Conservation (phyloP, 345 rosid species). For the Sisymbrium altissimum region DNA sequence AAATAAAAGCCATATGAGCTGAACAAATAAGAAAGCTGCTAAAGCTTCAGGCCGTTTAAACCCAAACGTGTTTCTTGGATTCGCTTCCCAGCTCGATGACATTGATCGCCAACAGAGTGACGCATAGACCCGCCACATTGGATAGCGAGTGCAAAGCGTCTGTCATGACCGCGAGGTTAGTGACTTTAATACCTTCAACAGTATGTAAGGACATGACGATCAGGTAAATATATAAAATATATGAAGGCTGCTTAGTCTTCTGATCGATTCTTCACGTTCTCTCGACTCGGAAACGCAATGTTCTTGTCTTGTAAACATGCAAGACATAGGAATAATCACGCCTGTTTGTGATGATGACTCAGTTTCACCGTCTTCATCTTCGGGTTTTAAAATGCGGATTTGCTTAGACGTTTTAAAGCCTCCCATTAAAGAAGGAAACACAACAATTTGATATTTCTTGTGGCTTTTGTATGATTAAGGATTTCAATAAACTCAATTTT, state of each 20-base stretch:
- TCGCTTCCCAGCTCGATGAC: constrained; percentile 82
- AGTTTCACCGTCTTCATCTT: constrained; percentile 29
- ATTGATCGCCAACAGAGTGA: constrained; percentile 66
- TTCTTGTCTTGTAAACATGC: constrained; percentile 48
- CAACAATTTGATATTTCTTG: neutral
- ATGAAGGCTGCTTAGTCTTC: constrained; percentile 46
- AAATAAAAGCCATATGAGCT: constrained; percentile 74
- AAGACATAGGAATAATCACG: constrained; percentile 34
- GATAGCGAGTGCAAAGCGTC: constrained; percentile 75
- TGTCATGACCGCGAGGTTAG: no score
- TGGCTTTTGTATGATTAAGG: neutral
- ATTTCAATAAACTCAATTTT: neutral
- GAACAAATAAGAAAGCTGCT: constrained; percentile 75
- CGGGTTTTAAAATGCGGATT: constrained; percentile 35
- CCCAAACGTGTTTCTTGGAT: constrained; percentile 59
- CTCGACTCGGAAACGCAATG: constrained; percentile 36
- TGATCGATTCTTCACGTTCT: constrained; percentile 44
- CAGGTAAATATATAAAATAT: constrained; percentile 43
- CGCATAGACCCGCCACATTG: constrained; percentile 59
- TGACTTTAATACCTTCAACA: constrained; percentile 64
- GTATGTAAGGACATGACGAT: constrained; percentile 56
- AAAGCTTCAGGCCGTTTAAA: constrained; percentile 64
- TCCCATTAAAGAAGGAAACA: neutral
- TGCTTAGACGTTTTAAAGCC: constrained; percentile 5
- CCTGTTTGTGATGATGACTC: constrained; percentile 43